Evolutionary conservation across 441 rosid genomes (phyloP), one percentile per base, ranked within the genome.

Genomic region (Manihot esculenta): DNA sequence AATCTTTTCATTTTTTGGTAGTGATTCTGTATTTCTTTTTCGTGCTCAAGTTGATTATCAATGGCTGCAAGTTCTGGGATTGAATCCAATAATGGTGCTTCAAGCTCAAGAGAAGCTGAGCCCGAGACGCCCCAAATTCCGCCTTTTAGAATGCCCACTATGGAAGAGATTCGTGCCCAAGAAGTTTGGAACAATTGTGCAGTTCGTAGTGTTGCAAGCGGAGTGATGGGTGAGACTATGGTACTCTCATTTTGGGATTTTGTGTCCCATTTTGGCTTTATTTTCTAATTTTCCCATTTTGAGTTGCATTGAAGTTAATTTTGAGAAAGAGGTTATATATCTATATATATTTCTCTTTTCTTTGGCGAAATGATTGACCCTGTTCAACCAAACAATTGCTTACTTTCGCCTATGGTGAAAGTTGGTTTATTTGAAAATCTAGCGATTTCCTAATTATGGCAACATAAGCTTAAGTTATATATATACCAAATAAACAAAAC

Each of bases 151-250:
- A 85, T 93, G 96, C 98, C 98, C 69, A 76, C 89, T 10, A 67
- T 84, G 24, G 97, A 95, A 76, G 99, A 95, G 79, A 74, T 95
- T 65, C 94, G 87, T 64, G 97, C 95, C 45, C 99, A 95, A 82
- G 98, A 95, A 38, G 79, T 93, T 55, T 95, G 99, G 99, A 84
- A 95, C 79, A 86, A 93, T 80, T 93, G 98, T 69, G 91, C 88
- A 64, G 81, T 95, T 30, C 88, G 94, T 8, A 86, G 94, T 72
- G 95, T 89, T 13, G 58, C 80, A 57, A 95, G 99, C 74, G 99
- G 98, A 70, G 91, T 83, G 47, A 85, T 91, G 93, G 99, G 99
- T 94, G 70, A 69, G 62, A 9, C 38, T n/a, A 4, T 44, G 42
- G 41, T 72, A 44, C 51, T 69, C 50, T 50, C 33, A 24, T 75